phyloP scores from a whole-genome alignment of 1,284 basidiomycete genomes.

The Puccinia novopanici region DNA sequence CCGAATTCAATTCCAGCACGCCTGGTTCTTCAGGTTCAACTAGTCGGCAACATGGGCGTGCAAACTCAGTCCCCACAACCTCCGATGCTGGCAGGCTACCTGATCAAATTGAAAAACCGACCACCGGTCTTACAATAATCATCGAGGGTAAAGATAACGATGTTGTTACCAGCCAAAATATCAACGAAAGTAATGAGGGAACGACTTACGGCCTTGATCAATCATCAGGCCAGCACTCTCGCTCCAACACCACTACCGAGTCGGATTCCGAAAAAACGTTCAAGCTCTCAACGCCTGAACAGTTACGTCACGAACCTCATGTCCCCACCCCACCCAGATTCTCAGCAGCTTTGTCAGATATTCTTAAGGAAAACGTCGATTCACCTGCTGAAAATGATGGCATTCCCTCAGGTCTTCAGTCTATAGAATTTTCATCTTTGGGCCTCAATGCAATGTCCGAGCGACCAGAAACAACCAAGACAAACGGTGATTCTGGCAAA shows the following conservation, averaged over 20 bases:
- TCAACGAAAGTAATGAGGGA: not conserved
- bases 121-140: slow-evolving; percentile 6
- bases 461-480: not conserved
- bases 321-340: slow-evolving; percentile 11
- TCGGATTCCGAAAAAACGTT: slow-evolving; percentile 15
- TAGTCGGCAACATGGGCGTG: not conserved
- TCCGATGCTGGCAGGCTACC: not conserved
- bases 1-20: not conserved
- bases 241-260: not conserved
- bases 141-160: slow-evolving; percentile 14
- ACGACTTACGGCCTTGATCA: not conserved
- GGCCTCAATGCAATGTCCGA: not conserved
- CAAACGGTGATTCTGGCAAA: not conserved
- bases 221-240: not conserved
- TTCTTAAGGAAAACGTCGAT: slow-evolving; percentile 26
- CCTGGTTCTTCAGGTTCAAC: not conserved
- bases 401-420: not conserved
- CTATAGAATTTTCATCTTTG: not conserved
- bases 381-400: slow-evolving; percentile 24
- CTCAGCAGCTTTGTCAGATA: slow-evolving; percentile 6
- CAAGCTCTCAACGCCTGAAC: not conserved
- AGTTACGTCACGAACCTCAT: not conserved
- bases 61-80: slow-evolving; percentile 6
- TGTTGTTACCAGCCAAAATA: not conserved
- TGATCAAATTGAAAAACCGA: slow-evolving; percentile 12